Conservation (phyloP, 75 land plant genomes). For the Pinus albicaulis region DNA sequence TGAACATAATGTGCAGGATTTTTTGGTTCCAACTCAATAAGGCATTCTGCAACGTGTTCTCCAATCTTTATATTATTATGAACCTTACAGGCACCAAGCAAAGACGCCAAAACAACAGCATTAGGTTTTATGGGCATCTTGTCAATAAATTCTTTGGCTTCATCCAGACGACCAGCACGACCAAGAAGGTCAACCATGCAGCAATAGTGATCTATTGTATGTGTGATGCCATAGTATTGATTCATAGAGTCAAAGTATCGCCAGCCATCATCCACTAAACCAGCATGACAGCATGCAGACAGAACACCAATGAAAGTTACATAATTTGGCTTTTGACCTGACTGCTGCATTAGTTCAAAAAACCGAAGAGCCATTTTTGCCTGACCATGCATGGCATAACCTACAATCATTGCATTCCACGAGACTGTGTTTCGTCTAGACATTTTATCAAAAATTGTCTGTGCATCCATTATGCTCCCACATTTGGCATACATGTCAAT, state of each 20-base stretch:
- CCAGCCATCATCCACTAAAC: slow-evolving; percentile 14
- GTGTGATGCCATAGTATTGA: slow-evolving; percentile 8
- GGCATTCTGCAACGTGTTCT: not conserved
- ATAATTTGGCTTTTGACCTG: slow-evolving; percentile 8
- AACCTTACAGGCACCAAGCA: slow-evolving; percentile 11
- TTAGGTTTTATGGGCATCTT: slow-evolving; percentile 13
- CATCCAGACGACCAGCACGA: slow-evolving; percentile 14
- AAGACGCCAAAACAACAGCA: slow-evolving; percentile 2
- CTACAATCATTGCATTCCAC: slow-evolving; percentile 26
- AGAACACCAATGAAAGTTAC: slow-evolving; percentile 9
- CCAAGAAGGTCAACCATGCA: slow-evolving; percentile 21
- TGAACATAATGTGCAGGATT: slow-evolving; percentile 4
- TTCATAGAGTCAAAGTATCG: slow-evolving; percentile 1
- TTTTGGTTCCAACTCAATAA: not conserved
- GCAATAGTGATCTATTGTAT: slow-evolving; percentile 11
- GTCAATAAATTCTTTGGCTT: slow-evolving; percentile 7
- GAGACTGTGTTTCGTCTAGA: slow-evolving; percentile 10
- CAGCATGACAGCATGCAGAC: slow-evolving; percentile 13
- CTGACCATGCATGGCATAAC: slow-evolving; percentile 16
- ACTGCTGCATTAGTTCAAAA: slow-evolving; percentile 9
- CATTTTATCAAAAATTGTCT: slow-evolving; percentile 9
- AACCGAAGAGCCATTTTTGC: not conserved
- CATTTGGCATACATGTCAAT: slow-evolving; percentile 28
- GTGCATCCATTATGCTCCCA: slow-evolving; percentile 17
- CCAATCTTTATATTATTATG: slow-evolving; percentile 4